Percentiles rank a stretch among this genome's conserved stretches.
These are phyloP conservation scores for Cymbopogon citratus DNA, from an alignment of 176 grass and related monocot species.

Conservation along the genomic window DNA sequence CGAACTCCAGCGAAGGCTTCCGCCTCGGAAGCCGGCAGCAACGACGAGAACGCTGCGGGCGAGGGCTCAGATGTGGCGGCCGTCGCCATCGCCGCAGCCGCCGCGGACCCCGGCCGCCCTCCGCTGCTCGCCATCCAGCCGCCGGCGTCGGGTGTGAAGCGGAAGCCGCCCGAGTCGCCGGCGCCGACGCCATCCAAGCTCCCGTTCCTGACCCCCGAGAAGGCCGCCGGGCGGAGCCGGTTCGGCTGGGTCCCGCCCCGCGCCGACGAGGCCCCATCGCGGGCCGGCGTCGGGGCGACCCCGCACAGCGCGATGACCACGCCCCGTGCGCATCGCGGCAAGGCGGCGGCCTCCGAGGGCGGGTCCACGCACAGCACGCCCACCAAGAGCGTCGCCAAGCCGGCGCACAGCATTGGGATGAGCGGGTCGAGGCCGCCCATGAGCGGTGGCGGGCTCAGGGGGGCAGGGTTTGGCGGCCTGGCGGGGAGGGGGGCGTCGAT, in stretches of 20 bases:
- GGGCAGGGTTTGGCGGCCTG: background rate
- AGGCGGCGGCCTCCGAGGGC: conserved; percentile 45
- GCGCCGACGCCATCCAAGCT: conserved; percentile 54
- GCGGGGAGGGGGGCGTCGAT: conserved; percentile 30
- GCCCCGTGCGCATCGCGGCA: conserved; percentile 44
- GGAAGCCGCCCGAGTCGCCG: conserved; percentile 53
- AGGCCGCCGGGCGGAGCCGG: conserved; percentile 39
- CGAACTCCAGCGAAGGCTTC: conserved; percentile 35
- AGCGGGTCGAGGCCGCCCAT: conserved; percentile 53
- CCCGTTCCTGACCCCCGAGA: conserved; percentile 79
- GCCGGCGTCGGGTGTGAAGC: conserved; percentile 33
- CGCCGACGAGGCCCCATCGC: conserved; percentile 34
- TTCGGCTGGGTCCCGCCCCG: conserved; percentile 62
- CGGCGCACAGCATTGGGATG: conserved; percentile 32
- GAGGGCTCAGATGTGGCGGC: background rate
- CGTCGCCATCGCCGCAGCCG: background rate
- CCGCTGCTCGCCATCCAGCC: conserved; percentile 48
- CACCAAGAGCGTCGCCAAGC: conserved; percentile 78
- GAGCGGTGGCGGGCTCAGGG: conserved; percentile 30
- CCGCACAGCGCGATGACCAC: conserved; percentile 24
- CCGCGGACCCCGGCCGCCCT: background rate
- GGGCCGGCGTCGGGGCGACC: background rate
- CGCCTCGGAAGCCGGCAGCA: conserved; percentile 23
- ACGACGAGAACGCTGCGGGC: conserved; percentile 52
- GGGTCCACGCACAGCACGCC: conserved; percentile 76